Evolutionary conservation across 441 rosid species (phyloP).

Genomic region (Gossypium schwendimanii): DNA sequence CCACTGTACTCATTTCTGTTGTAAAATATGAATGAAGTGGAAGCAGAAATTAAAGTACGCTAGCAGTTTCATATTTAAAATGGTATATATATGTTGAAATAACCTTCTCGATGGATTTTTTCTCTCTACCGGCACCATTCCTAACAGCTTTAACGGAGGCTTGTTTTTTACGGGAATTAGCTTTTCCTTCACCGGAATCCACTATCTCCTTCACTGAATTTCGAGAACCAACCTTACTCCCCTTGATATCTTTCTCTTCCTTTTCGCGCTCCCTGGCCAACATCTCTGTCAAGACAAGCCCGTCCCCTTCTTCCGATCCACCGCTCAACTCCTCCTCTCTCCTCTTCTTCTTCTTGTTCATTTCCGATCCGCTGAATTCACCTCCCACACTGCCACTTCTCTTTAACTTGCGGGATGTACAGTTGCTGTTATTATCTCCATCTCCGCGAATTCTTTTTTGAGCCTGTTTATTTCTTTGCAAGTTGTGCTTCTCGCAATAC

Average conservation of each 20-base stretch:
- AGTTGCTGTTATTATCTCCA: background rate
- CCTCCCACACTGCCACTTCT: background rate
- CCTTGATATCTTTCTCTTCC: background rate
- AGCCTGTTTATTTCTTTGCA: background rate
- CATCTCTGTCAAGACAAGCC: constrained; percentile 1
- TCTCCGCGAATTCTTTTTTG: background rate
- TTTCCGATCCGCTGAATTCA: background rate
- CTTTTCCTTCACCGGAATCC: background rate
- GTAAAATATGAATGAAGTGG: background rate
- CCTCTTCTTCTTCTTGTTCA: background rate
- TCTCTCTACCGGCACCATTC: background rate
- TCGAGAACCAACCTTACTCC: background rate
- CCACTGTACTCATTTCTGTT: background rate
- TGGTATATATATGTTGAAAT: background rate
- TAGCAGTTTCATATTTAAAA: background rate
- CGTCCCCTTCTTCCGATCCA: constrained; percentile 13
- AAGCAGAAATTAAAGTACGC: background rate
- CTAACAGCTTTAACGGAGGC: background rate
- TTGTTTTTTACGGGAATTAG: background rate
- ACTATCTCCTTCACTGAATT: background rate
- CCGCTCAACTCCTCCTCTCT: background rate
- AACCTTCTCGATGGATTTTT: background rate
- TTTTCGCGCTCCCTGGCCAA: constrained; percentile 5
- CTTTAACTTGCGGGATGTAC: background rate
- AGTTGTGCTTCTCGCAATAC: background rate